phyloP scores from a whole-genome alignment of 1,139 yeast species.

The Yamadazyma atlantica region DNA sequence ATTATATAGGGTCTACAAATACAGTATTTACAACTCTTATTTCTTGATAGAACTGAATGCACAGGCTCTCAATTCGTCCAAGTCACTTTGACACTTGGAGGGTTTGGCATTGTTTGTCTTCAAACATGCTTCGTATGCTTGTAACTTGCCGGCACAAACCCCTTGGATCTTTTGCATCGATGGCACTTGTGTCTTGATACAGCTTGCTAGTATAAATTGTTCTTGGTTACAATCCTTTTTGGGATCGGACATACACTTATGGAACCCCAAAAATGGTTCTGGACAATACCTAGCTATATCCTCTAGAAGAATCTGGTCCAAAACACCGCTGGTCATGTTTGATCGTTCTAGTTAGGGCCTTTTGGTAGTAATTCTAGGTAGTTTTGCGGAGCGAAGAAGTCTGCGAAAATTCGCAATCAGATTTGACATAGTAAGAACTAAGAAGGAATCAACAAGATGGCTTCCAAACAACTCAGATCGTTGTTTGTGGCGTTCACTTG shows the following conservation, averaged over 20 bases:
- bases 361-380: no score
- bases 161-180: conserved; percentile 62
- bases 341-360: no score
- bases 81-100: conserved; percentile 37
- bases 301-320: conserved; percentile 34
- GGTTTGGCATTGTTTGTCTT: conserved; percentile 31
- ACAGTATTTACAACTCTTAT: conserved; percentile 1
- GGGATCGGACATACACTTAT: conserved; percentile 57
- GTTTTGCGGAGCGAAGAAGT: no score
- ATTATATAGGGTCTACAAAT: neutral
- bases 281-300: conserved; percentile 67
- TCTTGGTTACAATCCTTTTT: conserved; percentile 48
- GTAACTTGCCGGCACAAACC: conserved; percentile 54
- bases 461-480: conserved; percentile 11
- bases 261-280: conserved; percentile 60
- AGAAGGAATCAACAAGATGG: no score
- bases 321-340: conserved; percentile 19
- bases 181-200: conserved; percentile 62
- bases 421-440: no score
- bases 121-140: conserved; percentile 62
- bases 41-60: conserved; percentile 23
- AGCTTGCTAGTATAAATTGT: conserved; percentile 52
- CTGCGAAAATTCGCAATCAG: no score
- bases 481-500: conserved; percentile 47
- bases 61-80: conserved; percentile 35